phyloP scores from a whole-genome alignment of 2,329 filamentous ascomycete genomes.

The Ceratocystis variospora region DNA sequence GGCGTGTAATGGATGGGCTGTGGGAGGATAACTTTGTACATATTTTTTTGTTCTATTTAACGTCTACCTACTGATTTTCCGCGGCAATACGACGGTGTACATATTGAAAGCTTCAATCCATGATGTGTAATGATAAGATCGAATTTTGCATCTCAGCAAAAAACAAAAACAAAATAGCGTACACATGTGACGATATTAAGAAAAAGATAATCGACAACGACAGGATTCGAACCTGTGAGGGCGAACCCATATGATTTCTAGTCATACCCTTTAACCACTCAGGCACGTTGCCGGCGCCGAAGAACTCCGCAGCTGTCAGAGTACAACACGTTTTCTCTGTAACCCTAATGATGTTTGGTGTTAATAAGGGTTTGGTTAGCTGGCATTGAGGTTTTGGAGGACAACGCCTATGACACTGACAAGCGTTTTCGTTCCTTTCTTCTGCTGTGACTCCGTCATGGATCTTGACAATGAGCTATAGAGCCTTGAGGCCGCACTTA shows the following conservation, averaged over 20 bases:
- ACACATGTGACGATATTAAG: not conserved
- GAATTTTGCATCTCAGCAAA: not conserved
- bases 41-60: not conserved
- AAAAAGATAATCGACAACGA: slow-evolving; percentile 12
- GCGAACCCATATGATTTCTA: slow-evolving; percentile 19
- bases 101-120: not conserved
- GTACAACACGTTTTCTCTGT: not conserved
- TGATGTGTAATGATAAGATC: not conserved
- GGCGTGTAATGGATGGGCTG: not conserved
- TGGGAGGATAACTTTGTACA: not conserved
- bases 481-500: too few relatives aligned
- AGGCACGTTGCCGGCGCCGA: slow-evolving; percentile 9
- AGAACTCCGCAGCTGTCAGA: too few relatives aligned
- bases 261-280: slow-evolving; percentile 18
- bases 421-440: too few relatives aligned
- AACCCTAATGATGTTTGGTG: too few relatives aligned
- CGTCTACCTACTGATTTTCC: too few relatives aligned
- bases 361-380: too few relatives aligned
- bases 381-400: too few relatives aligned
- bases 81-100: not conserved
- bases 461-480: too few relatives aligned
- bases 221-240: slow-evolving; percentile 18
- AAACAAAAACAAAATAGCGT: not conserved
- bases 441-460: too few relatives aligned
- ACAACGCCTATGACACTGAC: too few relatives aligned